Percentiles rank a stretch among this genome's conserved stretches.
Conservation (phyloP, 192 early-diverging fungal species). For the Coemansia sp. region DNA sequence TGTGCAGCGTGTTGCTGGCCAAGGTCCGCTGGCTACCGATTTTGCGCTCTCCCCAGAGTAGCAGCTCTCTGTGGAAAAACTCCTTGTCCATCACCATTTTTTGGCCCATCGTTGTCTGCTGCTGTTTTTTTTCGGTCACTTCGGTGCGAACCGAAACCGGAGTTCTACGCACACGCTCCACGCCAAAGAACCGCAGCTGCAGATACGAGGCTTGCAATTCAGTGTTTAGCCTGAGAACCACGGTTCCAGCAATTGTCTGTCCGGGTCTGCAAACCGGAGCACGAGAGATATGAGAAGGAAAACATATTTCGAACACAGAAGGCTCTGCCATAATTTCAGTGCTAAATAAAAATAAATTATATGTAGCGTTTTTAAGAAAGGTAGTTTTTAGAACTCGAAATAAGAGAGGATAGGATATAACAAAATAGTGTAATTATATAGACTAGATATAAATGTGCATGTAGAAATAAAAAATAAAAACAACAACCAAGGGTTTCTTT, state of each 20-base stretch:
- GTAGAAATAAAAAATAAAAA: background rate
- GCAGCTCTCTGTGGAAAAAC: slow-evolving; percentile 50
- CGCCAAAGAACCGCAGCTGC: slow-evolving; percentile 44
- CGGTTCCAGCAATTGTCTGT: slow-evolving; percentile 48
- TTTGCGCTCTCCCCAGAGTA: slow-evolving; percentile 53
- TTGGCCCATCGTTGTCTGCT: slow-evolving; percentile 44
- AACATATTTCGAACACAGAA: slow-evolving; percentile 52
- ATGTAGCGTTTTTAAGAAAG: too few species aligned
- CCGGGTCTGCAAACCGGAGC: slow-evolving; percentile 50
- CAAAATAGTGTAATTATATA: background rate
- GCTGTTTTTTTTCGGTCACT: slow-evolving; percentile 27
- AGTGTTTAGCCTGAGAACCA: slow-evolving; percentile 51
- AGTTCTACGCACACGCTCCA: slow-evolving; percentile 49
- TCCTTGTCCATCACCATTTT: slow-evolving; percentile 56
- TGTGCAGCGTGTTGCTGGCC: slow-evolving; percentile 36
- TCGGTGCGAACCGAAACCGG: slow-evolving; percentile 37
- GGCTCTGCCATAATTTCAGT: slow-evolving; percentile 36
- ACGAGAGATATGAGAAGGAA: slow-evolving; percentile 51
- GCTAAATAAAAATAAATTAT: too few species aligned
- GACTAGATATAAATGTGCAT: background rate
- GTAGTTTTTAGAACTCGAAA: too few species aligned
- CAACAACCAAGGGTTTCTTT: background rate
- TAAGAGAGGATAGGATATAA: background rate
- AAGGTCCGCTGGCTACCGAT: slow-evolving; percentile 23
- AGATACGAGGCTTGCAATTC: slow-evolving; percentile 46